Evolutionary conservation across 306 rosid species (phyloP).

Genomic region (Astragalus glycyphyllos): DNA sequence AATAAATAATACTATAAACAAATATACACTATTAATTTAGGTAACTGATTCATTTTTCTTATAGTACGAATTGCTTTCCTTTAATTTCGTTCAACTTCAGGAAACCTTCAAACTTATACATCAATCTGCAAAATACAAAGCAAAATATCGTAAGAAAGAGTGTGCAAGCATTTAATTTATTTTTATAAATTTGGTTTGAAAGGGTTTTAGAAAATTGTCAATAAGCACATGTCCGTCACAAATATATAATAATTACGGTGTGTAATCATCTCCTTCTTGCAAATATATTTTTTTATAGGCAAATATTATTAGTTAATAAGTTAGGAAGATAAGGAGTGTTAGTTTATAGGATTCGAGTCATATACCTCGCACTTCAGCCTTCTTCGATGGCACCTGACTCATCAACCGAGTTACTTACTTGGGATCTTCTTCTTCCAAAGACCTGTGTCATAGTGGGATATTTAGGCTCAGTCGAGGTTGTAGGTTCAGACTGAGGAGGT

Average conservation of each 20-base stretch:
- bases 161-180: too few relatives aligned
- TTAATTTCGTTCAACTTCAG: background rate
- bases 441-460: background rate
- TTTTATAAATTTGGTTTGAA: background rate
- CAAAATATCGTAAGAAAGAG: background rate
- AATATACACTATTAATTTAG: too few relatives aligned
- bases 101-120: background rate
- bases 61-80: too few relatives aligned
- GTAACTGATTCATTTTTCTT: background rate
- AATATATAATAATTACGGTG: background rate
- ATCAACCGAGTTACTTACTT: too few relatives aligned
- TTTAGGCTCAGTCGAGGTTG: background rate
- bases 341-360: too few relatives aligned
- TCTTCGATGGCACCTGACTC: too few relatives aligned
- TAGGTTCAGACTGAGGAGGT: background rate
- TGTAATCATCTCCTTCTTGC: too few relatives aligned
- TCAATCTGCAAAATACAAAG: background rate
- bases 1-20: slow-evolving; percentile 1
- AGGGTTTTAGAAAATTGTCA: background rate
- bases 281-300: too few relatives aligned
- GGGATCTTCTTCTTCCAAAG: background rate
- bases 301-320: too few relatives aligned
- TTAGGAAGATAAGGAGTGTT: too few relatives aligned
- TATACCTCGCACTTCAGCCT: too few relatives aligned
- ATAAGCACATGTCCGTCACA: background rate